These are phyloP conservation scores for Plasmopara halstedii DNA, from an alignment of 352 stramenopile species.

Conservation along the genomic window DNA sequence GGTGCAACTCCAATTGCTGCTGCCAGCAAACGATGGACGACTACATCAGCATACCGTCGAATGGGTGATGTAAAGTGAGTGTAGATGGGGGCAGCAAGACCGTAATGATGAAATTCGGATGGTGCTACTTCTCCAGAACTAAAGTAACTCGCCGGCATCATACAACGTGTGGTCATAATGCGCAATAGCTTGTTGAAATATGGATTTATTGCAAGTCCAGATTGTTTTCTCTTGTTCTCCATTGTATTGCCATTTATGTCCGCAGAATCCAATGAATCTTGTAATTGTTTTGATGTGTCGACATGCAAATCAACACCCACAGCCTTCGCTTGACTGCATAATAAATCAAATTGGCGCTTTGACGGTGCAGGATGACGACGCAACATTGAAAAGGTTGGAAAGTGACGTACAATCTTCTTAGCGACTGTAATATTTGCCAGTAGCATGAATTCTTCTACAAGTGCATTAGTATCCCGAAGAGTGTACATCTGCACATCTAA, in stretches of 20 bases:
- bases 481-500: slow-evolving; percentile 97
- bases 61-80: slow-evolving; percentile 99
- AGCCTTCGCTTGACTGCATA: slow-evolving; percentile 72
- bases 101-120: slow-evolving; percentile 98
- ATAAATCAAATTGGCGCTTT: slow-evolving; percentile 89
- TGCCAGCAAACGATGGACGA: slow-evolving; percentile 96
- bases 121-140: slow-evolving; percentile 93
- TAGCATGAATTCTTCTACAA: slow-evolving; percentile 99
- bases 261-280: slow-evolving; percentile 79
- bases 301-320: slow-evolving; percentile 77
- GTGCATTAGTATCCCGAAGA: slow-evolving; percentile 90
- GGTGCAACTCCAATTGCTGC: slow-evolving; percentile 94
- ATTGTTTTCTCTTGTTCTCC: slow-evolving; percentile 20
- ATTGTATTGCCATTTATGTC: slow-evolving; percentile 16
- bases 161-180: slow-evolving; percentile 96
- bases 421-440: slow-evolving; percentile 98
- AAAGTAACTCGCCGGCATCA: slow-evolving; percentile 99
- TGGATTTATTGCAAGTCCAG: slow-evolving; percentile 69
- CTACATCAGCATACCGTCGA: slow-evolving; percentile 95
- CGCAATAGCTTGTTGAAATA: slow-evolving; percentile 98
- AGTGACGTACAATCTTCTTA: slow-evolving; percentile 92
- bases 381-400: slow-evolving; percentile 93
- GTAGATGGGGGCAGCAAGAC: slow-evolving; percentile 97
- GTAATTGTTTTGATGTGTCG: slow-evolving; percentile 71
- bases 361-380: slow-evolving; percentile 93